A percentile compares a stretch with the other conserved stretches of the same genome.
Evolutionary conservation across 139 green algal species (phyloP).

Genomic region (Chlorella sorokiniana): DNA sequence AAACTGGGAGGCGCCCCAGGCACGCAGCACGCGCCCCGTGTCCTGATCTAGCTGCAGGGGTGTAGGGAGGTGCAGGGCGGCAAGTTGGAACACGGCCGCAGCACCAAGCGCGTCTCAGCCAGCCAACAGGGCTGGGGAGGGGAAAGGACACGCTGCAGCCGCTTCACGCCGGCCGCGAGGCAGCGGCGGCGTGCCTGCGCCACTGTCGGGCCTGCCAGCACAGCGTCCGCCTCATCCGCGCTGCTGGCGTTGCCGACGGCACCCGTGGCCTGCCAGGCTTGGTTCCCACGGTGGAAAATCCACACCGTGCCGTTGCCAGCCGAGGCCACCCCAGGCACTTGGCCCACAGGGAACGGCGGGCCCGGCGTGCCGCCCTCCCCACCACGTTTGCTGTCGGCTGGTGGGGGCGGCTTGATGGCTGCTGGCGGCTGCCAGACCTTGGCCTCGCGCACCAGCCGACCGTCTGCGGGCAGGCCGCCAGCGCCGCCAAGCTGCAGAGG

Average conservation of each 20-base stretch:
- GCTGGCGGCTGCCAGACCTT: slow-evolving; percentile 13
- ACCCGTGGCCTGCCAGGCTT: slow-evolving; percentile 64
- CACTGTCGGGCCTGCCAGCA: slow-evolving; percentile 52
- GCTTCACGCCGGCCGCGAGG: neutral
- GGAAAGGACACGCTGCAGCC: neutral
- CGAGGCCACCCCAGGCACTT: slow-evolving; percentile 45
- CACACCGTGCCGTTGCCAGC: slow-evolving; percentile 60
- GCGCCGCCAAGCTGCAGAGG: slow-evolving; percentile 8
- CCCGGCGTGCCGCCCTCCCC: no score
- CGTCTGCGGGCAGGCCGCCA: neutral
- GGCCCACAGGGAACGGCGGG: slow-evolving; percentile 29
- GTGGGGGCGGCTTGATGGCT: no score
- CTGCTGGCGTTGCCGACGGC: slow-evolving; percentile 58
- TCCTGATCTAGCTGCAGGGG: slow-evolving; percentile 55
- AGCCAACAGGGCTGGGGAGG: no score
- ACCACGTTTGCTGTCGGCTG: no score
- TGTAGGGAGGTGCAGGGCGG: no score
- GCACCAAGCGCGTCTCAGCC: no score
- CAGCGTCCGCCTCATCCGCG: slow-evolving; percentile 38
- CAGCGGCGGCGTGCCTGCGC: slow-evolving; percentile 39
- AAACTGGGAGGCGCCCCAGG: slow-evolving; percentile 62
- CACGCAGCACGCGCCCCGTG: slow-evolving; percentile 42
- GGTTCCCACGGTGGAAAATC: slow-evolving; percentile 68
- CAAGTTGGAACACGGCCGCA: neutral
- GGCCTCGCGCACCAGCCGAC: slow-evolving; percentile 12